These are phyloP conservation scores for Monosporozyma unispora DNA, from an alignment of 805 yeast genomes.

Conservation along the genomic window DNA sequence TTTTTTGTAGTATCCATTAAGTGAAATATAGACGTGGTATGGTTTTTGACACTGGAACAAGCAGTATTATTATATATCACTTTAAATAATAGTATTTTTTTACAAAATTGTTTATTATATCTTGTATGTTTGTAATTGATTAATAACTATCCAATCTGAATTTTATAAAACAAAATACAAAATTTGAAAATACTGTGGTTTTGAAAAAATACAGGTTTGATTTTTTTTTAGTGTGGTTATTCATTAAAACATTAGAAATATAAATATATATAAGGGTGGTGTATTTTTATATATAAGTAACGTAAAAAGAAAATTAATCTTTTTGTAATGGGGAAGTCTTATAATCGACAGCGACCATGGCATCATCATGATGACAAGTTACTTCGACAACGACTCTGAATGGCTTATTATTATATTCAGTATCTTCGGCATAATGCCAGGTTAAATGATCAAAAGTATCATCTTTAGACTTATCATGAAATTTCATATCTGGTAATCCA, in stretches of 20 bases:
- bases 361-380: conserved; percentile 56
- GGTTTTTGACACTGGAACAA: no score
- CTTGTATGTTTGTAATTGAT: no score
- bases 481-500: conserved; percentile 43
- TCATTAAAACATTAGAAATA: conserved; percentile 2
- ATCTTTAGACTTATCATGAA: conserved; percentile 42
- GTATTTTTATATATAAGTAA: background rate
- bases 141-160: no score
- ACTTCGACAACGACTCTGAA: conserved; percentile 60
- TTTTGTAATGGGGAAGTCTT: conserved; percentile 38
- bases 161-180: no score
- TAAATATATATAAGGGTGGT: no score
- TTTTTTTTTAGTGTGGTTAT: background rate
- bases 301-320: background rate
- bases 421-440: conserved; percentile 56
- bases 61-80: no score
- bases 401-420: conserved; percentile 51
- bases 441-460: conserved; percentile 42
- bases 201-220: no score
- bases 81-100: no score
- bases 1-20: no score
- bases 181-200: no score
- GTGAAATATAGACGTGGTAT: no score
- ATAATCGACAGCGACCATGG: conserved; percentile 59
- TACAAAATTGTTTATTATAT: no score